Evolutionary conservation across 2,329 filamentous ascomycete species (phyloP), one percentile per base, ranked within the genome.

Genomic region (Cytospora schulzeri): DNA sequence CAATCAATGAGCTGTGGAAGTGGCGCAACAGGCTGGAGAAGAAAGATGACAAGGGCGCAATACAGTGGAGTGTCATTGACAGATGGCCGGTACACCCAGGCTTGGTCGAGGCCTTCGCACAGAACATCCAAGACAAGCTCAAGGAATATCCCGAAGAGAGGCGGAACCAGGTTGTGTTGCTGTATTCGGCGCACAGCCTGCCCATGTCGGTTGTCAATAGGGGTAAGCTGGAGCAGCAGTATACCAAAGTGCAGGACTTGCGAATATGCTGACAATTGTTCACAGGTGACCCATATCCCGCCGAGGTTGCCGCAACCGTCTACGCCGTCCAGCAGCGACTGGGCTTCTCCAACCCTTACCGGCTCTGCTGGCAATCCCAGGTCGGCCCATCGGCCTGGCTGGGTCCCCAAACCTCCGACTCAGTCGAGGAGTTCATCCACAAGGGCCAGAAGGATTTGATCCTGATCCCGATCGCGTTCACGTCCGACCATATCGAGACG

Each of bases 401-500:
- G 11, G 95, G 95, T 26, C 93, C 95, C 14, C 95, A 99, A 77
- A 99, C 95, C 0, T 88, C 89, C 66, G 88, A 90, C 69, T 94
- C 93, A 0, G 95, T 99, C 14, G 88, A 93, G 73, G 85, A 92
- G 66, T 96, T 97, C 74, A 88, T 98, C 69, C 87, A 91, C 73
- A 93, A 95, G 77, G 95, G 94, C 0, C 91, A 97, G 73, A 96
- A 89, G 62, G 93, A 99, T 73, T 83, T 99, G 62, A 83, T 97
- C 1, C 83, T 99, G 8, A 92, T 99, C 63, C 95, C 95, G 0
- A 96, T 99, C 69, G 95, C 95, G 7, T 99, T 99, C 75, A 99
- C 95, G 0, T 96, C 92, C n/a, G 95, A 99, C 73, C 95, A 99
- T 75, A 99, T 99, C 70, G 95, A 99, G 79, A 99, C 95, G 0